Evolutionary conservation across 176 grass and related monocot genomes (phyloP).

Genomic region (Cocos nucifera): DNA sequence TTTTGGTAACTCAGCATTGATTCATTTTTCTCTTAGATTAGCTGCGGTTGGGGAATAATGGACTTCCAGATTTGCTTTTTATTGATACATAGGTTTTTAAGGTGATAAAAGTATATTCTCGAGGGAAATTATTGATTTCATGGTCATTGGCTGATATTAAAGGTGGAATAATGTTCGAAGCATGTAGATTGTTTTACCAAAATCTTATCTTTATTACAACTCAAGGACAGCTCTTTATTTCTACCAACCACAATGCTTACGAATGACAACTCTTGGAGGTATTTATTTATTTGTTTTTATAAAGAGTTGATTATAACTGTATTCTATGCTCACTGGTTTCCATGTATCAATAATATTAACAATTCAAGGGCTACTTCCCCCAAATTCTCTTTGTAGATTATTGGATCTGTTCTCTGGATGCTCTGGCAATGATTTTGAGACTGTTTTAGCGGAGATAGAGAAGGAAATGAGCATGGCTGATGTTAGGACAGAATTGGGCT

Average conservation of each 20-base stretch:
- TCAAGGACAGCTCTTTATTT: conserved; percentile 47
- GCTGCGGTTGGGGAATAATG: too few relatives aligned
- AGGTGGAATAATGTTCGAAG: conserved; percentile 24
- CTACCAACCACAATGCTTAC: conserved; percentile 34
- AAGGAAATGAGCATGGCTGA: conserved; percentile 62
- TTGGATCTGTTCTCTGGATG: conserved; percentile 34
- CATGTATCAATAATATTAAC: too few relatives aligned
- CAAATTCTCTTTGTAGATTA: conserved; percentile 29
- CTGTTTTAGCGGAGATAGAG: conserved; percentile 60
- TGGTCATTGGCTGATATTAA: too few relatives aligned
- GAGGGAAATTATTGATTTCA: too few relatives aligned
- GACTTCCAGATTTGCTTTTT: too few relatives aligned
- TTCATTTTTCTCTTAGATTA: conserved; percentile 2
- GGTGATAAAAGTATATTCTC: too few relatives aligned
- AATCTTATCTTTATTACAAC: conserved; percentile 56
- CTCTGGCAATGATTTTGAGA: conserved; percentile 48
- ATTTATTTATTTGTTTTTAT: too few relatives aligned
- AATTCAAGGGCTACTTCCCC: too few relatives aligned
- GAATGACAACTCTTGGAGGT: conserved; percentile 47
- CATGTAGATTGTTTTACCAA: conserved; percentile 60
- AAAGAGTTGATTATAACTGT: too few relatives aligned
- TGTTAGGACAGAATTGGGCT: conserved; percentile 55
- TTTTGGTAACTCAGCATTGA: background rate
- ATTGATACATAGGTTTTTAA: too few relatives aligned
- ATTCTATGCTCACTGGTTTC: too few relatives aligned